Conservation (phyloP, 176 grass and related monocot genomes). For the Carex scoparia region DNA sequence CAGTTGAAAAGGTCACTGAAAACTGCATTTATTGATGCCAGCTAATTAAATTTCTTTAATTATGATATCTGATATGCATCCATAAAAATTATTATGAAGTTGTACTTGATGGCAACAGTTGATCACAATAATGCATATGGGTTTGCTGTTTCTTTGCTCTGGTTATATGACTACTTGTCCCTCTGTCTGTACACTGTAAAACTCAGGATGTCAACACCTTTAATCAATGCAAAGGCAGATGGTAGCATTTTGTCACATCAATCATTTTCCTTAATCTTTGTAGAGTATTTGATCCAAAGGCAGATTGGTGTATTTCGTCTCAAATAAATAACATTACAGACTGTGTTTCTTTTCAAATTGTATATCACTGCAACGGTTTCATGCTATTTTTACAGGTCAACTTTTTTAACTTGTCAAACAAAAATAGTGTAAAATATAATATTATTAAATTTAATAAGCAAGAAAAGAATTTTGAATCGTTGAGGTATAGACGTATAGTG, state of each 20-base stretch:
- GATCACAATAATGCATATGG: not conserved
- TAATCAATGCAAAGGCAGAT: not conserved
- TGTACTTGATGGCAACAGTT: not conserved
- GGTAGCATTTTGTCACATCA: conserved; percentile 10
- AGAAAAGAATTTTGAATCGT: not conserved
- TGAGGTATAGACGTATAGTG: not conserved
- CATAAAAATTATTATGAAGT: not conserved
- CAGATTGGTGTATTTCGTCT: not conserved
- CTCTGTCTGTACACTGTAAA: not conserved
- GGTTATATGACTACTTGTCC: not conserved
- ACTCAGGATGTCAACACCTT: not conserved
- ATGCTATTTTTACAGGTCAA: not conserved
- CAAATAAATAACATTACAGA: not conserved
- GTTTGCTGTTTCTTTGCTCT: not conserved
- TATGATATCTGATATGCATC: not conserved
- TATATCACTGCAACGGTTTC: not conserved
- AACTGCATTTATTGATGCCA: not conserved
- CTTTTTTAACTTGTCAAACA: not conserved
- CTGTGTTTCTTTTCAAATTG: not conserved
- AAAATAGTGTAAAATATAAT: not conserved
- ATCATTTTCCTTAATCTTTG: not conserved
- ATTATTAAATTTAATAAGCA: not conserved
- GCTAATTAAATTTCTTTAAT: not conserved
- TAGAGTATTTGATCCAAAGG: not conserved
- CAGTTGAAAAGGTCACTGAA: not conserved